phyloP scores from a whole-genome alignment of 108 stramenopile species.

The Cyclotella atomus region DNA sequence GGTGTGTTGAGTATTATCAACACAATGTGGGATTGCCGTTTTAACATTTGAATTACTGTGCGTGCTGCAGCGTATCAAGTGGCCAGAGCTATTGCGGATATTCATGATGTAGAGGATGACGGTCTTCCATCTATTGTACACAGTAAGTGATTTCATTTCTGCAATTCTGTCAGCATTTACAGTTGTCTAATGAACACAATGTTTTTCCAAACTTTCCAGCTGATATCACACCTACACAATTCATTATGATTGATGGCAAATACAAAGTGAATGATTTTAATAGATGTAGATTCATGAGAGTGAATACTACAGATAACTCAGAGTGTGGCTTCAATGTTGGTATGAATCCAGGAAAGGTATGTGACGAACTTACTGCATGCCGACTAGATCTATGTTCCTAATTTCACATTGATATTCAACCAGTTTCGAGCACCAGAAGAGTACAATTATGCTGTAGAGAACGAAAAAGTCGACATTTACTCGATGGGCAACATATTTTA shows the following conservation, averaged over 20 bases:
- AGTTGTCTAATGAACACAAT: background rate
- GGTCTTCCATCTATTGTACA: slow-evolving; percentile 67
- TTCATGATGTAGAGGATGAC: slow-evolving; percentile 64
- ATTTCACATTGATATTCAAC: background rate
- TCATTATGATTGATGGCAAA: slow-evolving; percentile 61
- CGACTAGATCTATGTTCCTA: background rate
- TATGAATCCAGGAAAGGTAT: slow-evolving; percentile 60
- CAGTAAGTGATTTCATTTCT: slow-evolving; percentile 34
- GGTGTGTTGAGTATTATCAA: background rate
- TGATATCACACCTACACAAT: slow-evolving; percentile 70
- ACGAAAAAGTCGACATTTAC: slow-evolving; percentile 78
- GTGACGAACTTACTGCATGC: too few species aligned
- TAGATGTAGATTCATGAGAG: slow-evolving; percentile 65
- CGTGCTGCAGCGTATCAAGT: slow-evolving; percentile 60
- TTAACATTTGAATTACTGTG: background rate
- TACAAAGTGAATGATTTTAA: slow-evolving; percentile 82
- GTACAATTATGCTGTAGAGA: slow-evolving; percentile 59
- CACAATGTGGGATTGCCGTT: background rate
- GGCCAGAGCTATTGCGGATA: slow-evolving; percentile 59
- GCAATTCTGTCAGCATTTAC: background rate
- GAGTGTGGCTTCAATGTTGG: slow-evolving; percentile 59
- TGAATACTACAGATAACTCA: slow-evolving; percentile 41
- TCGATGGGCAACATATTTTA: slow-evolving; percentile 80
- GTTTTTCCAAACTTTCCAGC: slow-evolving; percentile 12
- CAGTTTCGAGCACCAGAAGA: slow-evolving; percentile 75